Evolutionary conservation across 1,139 yeast species (phyloP).

Genomic region (Pneumocystis wakefieldiae): DNA sequence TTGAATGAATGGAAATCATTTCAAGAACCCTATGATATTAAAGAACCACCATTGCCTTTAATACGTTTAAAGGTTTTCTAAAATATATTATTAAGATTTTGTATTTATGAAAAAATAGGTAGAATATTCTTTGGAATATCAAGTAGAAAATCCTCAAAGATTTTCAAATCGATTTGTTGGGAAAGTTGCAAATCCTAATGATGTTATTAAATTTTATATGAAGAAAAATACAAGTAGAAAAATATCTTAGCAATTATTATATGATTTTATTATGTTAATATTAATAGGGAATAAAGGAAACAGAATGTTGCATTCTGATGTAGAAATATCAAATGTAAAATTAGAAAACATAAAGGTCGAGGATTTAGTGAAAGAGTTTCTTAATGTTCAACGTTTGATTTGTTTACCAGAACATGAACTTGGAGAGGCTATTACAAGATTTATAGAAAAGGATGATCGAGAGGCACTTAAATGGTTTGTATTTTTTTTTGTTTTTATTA

Average conservation of each 20-base stretch:
- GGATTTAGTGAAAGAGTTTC: constrained; percentile 43
- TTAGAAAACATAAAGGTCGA: constrained; percentile 28
- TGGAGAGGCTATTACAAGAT: constrained; percentile 54
- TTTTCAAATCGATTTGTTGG: constrained; percentile 87
- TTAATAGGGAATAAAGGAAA: neutral
- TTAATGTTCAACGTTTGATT: constrained; percentile 48
- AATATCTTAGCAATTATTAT: neutral
- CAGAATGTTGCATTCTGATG: neutral
- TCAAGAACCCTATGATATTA: constrained; percentile 20
- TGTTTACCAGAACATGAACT: constrained; percentile 67
- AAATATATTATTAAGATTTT: neutral
- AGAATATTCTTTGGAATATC: constrained; percentile 66
- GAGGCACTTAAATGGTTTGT: constrained; percentile 38
- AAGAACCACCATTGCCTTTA: constrained; percentile 50
- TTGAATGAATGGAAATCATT: constrained; percentile 32
- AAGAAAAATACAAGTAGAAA: constrained; percentile 18
- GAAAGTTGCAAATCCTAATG: constrained; percentile 74
- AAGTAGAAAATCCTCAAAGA: constrained; percentile 78
- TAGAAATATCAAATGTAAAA: neutral
- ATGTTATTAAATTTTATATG: constrained; percentile 60
- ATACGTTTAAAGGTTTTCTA: constrained; percentile 47
- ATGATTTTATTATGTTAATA: neutral
- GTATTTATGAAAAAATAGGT: constrained; percentile 19
- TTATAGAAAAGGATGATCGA: constrained; percentile 73
- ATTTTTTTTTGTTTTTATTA: neutral